Base-by-base conservation (phyloP, 2,329 filamentous ascomycete species). In the Microdochium trichocladiopsis region DNA sequence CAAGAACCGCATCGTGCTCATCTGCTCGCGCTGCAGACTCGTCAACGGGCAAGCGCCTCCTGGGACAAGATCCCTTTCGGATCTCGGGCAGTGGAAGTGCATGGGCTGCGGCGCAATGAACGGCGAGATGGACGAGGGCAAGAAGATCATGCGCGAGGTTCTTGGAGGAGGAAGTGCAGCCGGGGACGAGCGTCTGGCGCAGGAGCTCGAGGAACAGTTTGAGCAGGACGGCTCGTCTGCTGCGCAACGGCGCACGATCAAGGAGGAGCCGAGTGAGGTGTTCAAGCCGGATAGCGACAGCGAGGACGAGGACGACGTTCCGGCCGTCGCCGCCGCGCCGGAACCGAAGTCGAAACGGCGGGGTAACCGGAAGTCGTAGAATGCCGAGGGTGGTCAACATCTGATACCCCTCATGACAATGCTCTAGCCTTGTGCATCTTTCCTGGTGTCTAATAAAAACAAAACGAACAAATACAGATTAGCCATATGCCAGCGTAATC, bases 31-130 rank as follows among this genome's bases (percentile, higher is more conserved):
- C 37, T 99, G 94, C 67, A 80, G 90, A 25, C 79, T 96, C 1
- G 92, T 99, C 48, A 99, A 99, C 65, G 94, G 95, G 0, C 94
- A 96, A 66, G 94, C 94, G 3, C 92, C 94, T 2, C 93, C 94
- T 0, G 94, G 94, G 1, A 86, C 88, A 0, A 87, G 83, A 59
- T 82, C 77, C 0, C 71, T 93, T 1, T 83, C 88, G 37, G 92
- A 96, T 50, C 63, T 99, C 1, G 94, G 93, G 2, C 77, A 78
- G 55, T 99, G 94, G 94, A 84, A 86, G 55, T 99, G 94, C 68
- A 87, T 89, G 66, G 82, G 82, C n/a, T 99, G 94, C 63, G 85
- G 86, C 10, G 76, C 83, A 2, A 79, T 80, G 72, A 99, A 99
- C 65, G 93, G 93, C 0, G 82, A 88, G 61, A 82, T 90, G 60